Percentiles rank a stretch among this genome's conserved stretches.
These are phyloP conservation scores for Triangularia setosa DNA, from an alignment of 2,329 filamentous ascomycete species.

Conservation along the genomic window DNA sequence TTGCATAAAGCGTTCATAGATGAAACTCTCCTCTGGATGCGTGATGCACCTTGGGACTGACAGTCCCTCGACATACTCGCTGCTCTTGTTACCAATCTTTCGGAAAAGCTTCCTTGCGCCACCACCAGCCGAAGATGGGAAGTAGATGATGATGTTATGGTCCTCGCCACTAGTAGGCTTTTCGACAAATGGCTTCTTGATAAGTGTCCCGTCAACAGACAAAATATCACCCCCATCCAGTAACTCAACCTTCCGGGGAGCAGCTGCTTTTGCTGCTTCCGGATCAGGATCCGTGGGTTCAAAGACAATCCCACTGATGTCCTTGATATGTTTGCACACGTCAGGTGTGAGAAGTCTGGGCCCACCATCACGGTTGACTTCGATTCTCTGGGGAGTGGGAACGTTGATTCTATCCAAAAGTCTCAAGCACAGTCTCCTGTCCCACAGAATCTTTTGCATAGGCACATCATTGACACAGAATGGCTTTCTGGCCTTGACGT, in stretches of 20 bases:
- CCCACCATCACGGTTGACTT: conserved; percentile 90
- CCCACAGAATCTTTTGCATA: conserved; percentile 97
- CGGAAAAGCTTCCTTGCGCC: conserved; percentile 90
- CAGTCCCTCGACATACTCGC: conserved; percentile 80
- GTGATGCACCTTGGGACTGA: conserved; percentile 74
- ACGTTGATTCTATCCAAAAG: conserved; percentile 88
- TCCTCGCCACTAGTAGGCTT: conserved; percentile 98
- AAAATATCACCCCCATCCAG: conserved; percentile 88
- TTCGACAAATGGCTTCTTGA: conserved; percentile 95
- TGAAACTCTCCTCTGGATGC: conserved; percentile 77
- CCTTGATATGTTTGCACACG: conserved; percentile 73
- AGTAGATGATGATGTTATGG: conserved; percentile 98
- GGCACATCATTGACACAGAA: conserved; percentile 97
- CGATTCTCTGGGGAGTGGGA: conserved; percentile 80
- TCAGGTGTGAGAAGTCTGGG: conserved; percentile 75
- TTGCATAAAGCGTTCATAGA: conserved; percentile 95
- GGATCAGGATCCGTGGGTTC: conserved; percentile 65
- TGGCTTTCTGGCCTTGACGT: conserved; percentile 86
- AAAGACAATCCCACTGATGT: conserved; percentile 73
- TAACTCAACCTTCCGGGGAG: conserved; percentile 70
- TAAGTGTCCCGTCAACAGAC: conserved; percentile 74
- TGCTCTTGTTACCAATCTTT: conserved; percentile 98
- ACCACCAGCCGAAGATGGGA: conserved; percentile 78
- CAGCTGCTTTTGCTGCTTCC: conserved; percentile 46
- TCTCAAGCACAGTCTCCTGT: conserved; percentile 81